phyloP scores from a whole-genome alignment of 1,284 basidiomycete species.

The Calocybe gambosa region DNA sequence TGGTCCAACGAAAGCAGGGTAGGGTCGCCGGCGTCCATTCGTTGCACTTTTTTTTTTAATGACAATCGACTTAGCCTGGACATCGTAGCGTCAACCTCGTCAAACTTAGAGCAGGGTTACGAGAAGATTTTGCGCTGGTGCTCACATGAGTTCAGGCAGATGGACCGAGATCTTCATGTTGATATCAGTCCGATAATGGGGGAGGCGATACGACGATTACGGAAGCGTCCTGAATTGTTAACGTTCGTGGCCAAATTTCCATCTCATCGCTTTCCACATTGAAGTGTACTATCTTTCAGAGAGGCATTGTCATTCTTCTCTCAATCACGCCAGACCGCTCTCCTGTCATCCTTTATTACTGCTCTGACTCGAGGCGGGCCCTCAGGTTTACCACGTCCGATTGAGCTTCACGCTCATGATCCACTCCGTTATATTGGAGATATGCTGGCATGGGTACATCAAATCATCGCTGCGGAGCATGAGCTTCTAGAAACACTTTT shows the following conservation, averaged over 20 bases:
- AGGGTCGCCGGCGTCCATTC: conserved; percentile 19
- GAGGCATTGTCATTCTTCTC: conserved; percentile 77
- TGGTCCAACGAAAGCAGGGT: conserved; percentile 79
- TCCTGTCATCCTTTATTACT: conserved; percentile 77
- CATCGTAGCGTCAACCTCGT: conserved; percentile 79
- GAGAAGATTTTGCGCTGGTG: conserved; percentile 87
- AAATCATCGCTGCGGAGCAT: conserved; percentile 88
- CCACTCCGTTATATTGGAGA: conserved; percentile 94
- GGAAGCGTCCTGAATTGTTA: conserved; percentile 73
- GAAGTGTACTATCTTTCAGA: conserved; percentile 38
- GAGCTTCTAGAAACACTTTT: conserved; percentile 90
- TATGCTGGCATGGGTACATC: conserved; percentile 99
- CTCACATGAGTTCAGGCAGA: conserved; percentile 80
- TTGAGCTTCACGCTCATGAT: conserved; percentile 96
- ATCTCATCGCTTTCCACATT: conserved; percentile 1
- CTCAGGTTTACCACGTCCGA: conserved; percentile 84
- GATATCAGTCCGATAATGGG: conserved; percentile 73
- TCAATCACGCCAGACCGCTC: conserved; percentile 74
- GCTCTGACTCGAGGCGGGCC: conserved; percentile 90
- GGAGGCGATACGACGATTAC: conserved; percentile 71
- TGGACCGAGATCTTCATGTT: conserved; percentile 70
- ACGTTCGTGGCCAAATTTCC: conserved; percentile 36
- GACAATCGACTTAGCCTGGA: conserved; percentile 54
- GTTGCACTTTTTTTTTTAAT: conserved; percentile 1
- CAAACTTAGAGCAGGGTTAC: conserved; percentile 84